Evolutionary conservation across 139 green algal genomes (phyloP).

Genomic region (Bryopsis sp.): DNA sequence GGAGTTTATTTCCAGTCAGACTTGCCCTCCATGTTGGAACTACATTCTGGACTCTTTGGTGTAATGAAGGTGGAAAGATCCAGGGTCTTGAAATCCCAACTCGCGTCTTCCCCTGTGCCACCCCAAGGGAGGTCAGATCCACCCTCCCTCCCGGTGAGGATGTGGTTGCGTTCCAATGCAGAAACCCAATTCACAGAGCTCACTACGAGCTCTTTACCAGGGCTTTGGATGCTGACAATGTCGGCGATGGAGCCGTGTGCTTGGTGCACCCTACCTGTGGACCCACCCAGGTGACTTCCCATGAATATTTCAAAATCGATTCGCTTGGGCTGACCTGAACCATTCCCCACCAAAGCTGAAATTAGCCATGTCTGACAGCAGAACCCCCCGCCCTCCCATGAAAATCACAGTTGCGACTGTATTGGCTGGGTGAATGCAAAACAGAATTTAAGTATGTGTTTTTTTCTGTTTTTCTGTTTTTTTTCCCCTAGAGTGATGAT

Average conservation of each 20-base stretch:
- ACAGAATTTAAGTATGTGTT: not conserved
- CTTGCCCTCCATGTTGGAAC: no score
- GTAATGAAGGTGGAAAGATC: slow-evolving; percentile 34
- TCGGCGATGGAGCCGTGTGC: slow-evolving; percentile 52
- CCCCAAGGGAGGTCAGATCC: slow-evolving; percentile 54
- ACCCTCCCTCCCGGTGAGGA: slow-evolving; percentile 53
- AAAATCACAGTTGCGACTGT: no score
- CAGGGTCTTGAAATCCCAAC: slow-evolving; percentile 68
- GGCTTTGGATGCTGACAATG: slow-evolving; percentile 65
- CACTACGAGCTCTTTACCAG: slow-evolving; percentile 88
- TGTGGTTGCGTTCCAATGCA: slow-evolving; percentile 75
- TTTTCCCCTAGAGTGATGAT: slow-evolving; percentile 59
- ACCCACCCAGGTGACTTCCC: slow-evolving; percentile 59
- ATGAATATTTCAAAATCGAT: no score
- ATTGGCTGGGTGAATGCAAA: no score
- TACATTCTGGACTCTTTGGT: no score
- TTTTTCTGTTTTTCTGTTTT: slow-evolving; percentile 20
- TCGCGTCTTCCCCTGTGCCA: slow-evolving; percentile 66
- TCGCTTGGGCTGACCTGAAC: no score
- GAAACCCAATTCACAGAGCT: slow-evolving; percentile 74
- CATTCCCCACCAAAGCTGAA: no score
- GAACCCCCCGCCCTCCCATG: no score
- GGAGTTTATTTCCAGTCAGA: no score
- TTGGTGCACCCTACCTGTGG: slow-evolving; percentile 80
- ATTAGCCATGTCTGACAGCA: no score